Evolutionary conservation across 805 yeast genomes (phyloP).

Genomic region (Saccharomycopsis sp.): DNA sequence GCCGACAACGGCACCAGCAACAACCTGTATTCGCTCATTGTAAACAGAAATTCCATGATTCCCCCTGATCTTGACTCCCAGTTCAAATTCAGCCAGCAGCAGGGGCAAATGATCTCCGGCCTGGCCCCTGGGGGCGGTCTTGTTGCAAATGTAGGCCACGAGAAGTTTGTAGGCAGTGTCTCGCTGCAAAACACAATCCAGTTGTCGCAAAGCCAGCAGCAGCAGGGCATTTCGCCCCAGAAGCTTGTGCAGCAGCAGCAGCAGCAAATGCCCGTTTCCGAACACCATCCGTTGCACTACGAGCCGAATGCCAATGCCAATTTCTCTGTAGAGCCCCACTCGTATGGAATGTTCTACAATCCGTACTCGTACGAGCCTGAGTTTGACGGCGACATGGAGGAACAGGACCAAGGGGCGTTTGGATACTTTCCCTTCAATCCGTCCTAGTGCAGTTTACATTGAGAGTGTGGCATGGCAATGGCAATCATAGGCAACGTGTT

Average conservation of each 20-base stretch:
- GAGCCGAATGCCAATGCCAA: conserved; percentile 22
- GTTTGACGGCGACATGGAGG: conserved; percentile 12
- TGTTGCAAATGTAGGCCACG: neutral
- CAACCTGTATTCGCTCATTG: neutral
- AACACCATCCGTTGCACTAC: conserved; percentile 47
- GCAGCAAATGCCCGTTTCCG: conserved; percentile 38
- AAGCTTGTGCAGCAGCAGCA: conserved; percentile 13
- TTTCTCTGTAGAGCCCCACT: neutral
- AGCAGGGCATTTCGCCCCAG: conserved; percentile 12
- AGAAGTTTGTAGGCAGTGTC: neutral
- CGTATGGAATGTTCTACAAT: neutral
- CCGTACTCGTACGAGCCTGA: conserved; percentile 2
- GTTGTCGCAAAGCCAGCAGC: neutral
- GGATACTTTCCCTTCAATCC: conserved; percentile 24
- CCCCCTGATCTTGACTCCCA: neutral
- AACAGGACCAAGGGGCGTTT: conserved; percentile 16
- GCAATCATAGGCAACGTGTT: too few relatives aligned
- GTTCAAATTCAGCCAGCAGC: neutral
- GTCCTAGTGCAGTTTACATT: too few relatives aligned
- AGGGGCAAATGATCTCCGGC: neutral
- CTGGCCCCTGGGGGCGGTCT: neutral
- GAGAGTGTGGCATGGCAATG: too few relatives aligned
- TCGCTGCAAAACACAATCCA: neutral
- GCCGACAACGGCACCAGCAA: neutral
- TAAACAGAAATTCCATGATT: neutral